These are phyloP conservation scores for Cryomyces minteri DNA, from an alignment of 495 filamentous ascomycete species.

Conservation along the genomic window DNA sequence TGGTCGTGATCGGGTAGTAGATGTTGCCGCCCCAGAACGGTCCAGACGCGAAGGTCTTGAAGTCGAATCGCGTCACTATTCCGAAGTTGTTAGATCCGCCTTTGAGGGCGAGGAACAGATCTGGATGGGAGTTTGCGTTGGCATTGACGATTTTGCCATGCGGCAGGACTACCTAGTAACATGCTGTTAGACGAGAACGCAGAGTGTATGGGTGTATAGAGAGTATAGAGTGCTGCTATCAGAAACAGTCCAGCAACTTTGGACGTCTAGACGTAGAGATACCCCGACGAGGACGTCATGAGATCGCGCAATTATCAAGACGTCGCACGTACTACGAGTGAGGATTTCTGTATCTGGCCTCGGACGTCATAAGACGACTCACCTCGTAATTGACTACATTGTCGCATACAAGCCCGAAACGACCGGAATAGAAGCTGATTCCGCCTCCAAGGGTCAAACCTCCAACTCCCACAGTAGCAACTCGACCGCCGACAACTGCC, in stretches of 20 bases:
- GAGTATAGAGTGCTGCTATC: no score
- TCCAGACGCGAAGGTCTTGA: slow-evolving; percentile 7
- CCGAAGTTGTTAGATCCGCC: slow-evolving; percentile 28
- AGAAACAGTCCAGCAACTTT: no score
- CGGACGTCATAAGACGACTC: not conserved
- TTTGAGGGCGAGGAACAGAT: slow-evolving; percentile 23
- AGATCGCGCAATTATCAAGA: no score
- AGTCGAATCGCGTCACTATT: slow-evolving; percentile 19
- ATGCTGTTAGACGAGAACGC: not conserved
- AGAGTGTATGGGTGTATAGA: not conserved
- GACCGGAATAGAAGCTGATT: slow-evolving; percentile 3
- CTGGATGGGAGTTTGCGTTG: slow-evolving; percentile 10
- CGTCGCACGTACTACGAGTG: no score
- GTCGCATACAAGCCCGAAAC: slow-evolving; percentile 6
- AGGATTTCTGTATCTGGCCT: no score
- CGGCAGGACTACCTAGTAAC: slow-evolving; percentile 11
- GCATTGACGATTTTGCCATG: slow-evolving; percentile 11
- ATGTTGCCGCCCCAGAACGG: slow-evolving; percentile 12
- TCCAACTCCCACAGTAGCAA: slow-evolving; percentile 11
- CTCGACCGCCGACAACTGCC: slow-evolving; percentile 10
- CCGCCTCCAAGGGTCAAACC: slow-evolving; percentile 14
- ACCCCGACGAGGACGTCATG: no score
- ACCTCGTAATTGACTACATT: slow-evolving; percentile 18
- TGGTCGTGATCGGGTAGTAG: not conserved
- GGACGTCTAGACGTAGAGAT: not conserved